A percentile compares a stretch with the other conserved stretches of the same genome.
phyloP scores from a whole-genome alignment of 176 grass and related monocot genomes.

The Musa troglodytarum region DNA sequence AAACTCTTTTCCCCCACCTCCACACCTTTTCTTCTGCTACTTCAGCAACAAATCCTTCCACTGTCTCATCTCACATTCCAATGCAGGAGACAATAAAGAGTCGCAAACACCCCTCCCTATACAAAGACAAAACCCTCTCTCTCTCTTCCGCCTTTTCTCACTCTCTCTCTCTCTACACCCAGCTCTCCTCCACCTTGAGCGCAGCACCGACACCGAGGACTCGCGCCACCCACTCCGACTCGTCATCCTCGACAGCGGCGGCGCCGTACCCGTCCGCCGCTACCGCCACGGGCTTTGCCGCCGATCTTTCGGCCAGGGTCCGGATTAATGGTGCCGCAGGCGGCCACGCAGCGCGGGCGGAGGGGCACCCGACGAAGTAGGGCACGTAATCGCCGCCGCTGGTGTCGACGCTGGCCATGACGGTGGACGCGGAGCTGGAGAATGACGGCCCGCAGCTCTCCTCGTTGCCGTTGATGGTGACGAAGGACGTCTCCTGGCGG shows the following conservation, averaged over 20 bases:
- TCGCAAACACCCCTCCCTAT: not conserved
- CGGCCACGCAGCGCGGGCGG: conserved; percentile 14
- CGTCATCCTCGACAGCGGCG: not conserved
- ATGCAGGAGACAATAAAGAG: not conserved
- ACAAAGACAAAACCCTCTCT: not conserved
- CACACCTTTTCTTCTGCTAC: too few relatives aligned
- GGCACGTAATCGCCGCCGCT: conserved; percentile 4
- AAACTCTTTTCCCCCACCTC: too few relatives aligned
- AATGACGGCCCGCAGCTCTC: conserved; percentile 92
- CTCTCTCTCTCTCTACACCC: not conserved
- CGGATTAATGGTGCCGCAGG: conserved; percentile 7
- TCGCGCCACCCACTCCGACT: not conserved
- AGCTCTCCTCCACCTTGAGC: not conserved
- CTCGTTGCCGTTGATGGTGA: conserved; percentile 77
- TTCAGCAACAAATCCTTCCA: too few relatives aligned
- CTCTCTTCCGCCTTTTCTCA: not conserved
- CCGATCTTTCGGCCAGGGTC: conserved; percentile 21
- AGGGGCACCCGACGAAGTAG: conserved; percentile 17
- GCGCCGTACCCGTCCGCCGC: not conserved
- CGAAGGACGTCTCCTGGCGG: conserved; percentile 26
- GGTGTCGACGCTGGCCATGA: conserved; percentile 84
- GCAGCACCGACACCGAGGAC: not conserved
- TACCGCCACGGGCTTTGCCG: not conserved
- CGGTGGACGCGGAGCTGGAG: conserved; percentile 50
- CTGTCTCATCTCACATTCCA: not conserved